Percentiles rank a stretch among this genome's conserved stretches.
These are phyloP conservation scores for Podaxis sp. DNA, from an alignment of 768 basidiomycete genomes.

Conservation along the genomic window DNA sequence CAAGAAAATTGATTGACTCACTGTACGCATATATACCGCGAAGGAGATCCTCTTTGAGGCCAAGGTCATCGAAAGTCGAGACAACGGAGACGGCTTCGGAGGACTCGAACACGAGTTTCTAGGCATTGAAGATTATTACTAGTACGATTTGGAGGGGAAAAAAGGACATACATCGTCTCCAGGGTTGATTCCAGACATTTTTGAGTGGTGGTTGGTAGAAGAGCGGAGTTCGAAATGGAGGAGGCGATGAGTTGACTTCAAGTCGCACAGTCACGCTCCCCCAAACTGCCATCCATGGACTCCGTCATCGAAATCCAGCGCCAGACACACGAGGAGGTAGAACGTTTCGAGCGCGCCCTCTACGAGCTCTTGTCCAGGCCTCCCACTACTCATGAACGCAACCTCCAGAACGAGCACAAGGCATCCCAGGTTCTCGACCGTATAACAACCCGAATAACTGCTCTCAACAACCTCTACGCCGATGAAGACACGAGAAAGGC, in stretches of 20 bases:
- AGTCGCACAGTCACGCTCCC: conserved; percentile 5
- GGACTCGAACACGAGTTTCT: conserved; percentile 96
- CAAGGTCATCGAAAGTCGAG: conserved; percentile 86
- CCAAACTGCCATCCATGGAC: conserved; percentile 60
- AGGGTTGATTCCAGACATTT: conserved; percentile 80
- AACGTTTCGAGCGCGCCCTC: conserved; percentile 86
- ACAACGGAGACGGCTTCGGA: conserved; percentile 89
- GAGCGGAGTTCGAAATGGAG: conserved; percentile 56
- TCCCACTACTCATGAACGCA: conserved; percentile 57
- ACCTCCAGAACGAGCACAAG: conserved; percentile 81
- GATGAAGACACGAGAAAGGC: conserved; percentile 70
- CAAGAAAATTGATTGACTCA: conserved; percentile 31
- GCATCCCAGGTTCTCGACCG: conserved; percentile 88
- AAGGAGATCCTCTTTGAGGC: conserved; percentile 91
- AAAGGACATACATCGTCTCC: conserved; percentile 74
- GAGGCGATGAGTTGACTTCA: background rate
- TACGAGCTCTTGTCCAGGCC: conserved; percentile 78
- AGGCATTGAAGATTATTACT: conserved; percentile 3
- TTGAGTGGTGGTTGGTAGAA: conserved; percentile 41
- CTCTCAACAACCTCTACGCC: conserved; percentile 72
- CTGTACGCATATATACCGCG: conserved; percentile 99
- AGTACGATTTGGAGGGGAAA: conserved; percentile 13
- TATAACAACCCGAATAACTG: conserved; percentile 63
- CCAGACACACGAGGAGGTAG: conserved; percentile 93
- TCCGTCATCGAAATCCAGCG: conserved; percentile 92